Evolutionary conservation across 306 rosid genomes (phyloP).

Genomic region (Cucurbita maxima): DNA sequence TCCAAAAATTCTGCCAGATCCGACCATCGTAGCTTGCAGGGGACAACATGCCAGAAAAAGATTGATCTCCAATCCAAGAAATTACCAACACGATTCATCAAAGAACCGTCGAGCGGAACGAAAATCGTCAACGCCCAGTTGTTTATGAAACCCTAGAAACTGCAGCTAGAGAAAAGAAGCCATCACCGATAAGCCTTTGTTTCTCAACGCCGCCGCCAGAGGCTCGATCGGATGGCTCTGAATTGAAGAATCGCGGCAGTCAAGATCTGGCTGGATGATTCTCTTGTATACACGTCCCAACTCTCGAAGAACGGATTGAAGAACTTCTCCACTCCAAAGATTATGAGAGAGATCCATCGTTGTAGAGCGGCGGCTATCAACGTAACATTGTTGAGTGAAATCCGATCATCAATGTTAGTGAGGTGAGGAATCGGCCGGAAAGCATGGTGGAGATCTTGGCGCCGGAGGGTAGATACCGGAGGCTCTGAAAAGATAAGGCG

Average conservation of each 20-base stretch:
- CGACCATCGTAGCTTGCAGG: conserved; percentile 35
- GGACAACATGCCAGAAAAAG: conserved; percentile 31
- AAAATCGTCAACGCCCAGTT: conserved; percentile 21
- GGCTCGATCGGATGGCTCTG: neutral
- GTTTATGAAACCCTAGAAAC: conserved; percentile 9
- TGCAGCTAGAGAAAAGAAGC: conserved; percentile 28
- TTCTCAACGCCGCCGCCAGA: conserved; percentile 7
- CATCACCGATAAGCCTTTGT: conserved; percentile 22
- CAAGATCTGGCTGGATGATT: neutral
- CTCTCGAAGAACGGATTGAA: conserved; percentile 26
- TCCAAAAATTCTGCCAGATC: conserved; percentile 18
- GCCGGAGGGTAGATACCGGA: conserved; percentile 40
- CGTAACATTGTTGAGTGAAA: conserved; percentile 45
- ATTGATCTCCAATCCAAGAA: conserved; percentile 13
- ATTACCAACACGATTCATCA: conserved; percentile 1
- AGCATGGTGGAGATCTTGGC: conserved; percentile 40
- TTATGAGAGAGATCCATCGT: conserved; percentile 25
- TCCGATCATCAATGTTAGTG: conserved; percentile 4
- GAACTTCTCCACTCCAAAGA: conserved; percentile 22
- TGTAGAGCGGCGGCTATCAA: conserved; percentile 21
- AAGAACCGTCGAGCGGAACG: conserved; percentile 23
- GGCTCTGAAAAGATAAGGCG: conserved; percentile 26
- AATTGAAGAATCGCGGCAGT: neutral
- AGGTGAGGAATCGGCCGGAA: conserved; percentile 21
- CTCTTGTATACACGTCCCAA: neutral